phyloP scores from a whole-genome alignment of 2,329 filamentous ascomycete species.

The Colletotrichum sojae region DNA sequence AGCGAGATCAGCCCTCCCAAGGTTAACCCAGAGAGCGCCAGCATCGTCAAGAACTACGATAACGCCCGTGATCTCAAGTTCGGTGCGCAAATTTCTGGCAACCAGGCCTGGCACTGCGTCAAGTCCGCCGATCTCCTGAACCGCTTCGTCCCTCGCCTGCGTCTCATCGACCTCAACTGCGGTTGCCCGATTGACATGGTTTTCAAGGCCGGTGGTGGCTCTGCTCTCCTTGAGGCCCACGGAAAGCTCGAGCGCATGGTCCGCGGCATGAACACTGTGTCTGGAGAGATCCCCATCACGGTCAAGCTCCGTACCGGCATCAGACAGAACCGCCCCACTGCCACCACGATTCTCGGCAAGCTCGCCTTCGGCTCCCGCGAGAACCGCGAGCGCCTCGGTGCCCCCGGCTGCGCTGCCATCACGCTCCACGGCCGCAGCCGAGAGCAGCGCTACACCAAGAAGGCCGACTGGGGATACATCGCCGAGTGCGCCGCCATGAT shows the following conservation, averaged over 20 bases:
- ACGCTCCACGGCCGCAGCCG: slow-evolving; percentile 94
- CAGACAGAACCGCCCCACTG: slow-evolving; percentile 82
- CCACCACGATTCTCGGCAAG: slow-evolving; percentile 84
- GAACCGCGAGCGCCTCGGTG: slow-evolving; percentile 77
- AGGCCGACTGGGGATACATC: slow-evolving; percentile 97
- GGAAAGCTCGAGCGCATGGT: slow-evolving; percentile 95
- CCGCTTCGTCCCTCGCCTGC: slow-evolving; percentile 83
- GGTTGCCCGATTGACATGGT: slow-evolving; percentile 97
- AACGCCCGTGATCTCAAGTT: slow-evolving; percentile 88
- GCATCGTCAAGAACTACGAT: slow-evolving; percentile 82
- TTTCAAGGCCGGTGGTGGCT: slow-evolving; percentile 89
- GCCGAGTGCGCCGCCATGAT: slow-evolving; percentile 89
- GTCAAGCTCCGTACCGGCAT: slow-evolving; percentile 96
- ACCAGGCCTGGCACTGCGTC: slow-evolving; percentile 90
- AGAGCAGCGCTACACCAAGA: slow-evolving; percentile 93
- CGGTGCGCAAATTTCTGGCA: slow-evolving; percentile 92
- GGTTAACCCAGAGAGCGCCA: slow-evolving; percentile 66
- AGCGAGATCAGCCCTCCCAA: slow-evolving; percentile 82
- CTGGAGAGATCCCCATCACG: slow-evolving; percentile 90
- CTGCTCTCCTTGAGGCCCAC: slow-evolving; percentile 89
- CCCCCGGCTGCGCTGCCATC: slow-evolving; percentile 91
- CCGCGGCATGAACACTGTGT: slow-evolving; percentile 95
- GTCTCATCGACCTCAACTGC: slow-evolving; percentile 95
- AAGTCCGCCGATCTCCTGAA: slow-evolving; percentile 89
- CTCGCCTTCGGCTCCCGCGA: slow-evolving; percentile 86